Percentiles rank a stretch among this genome's conserved stretches.
phyloP scores from a whole-genome alignment of 2,329 filamentous ascomycete genomes.

The Fusarium newnesense region DNA sequence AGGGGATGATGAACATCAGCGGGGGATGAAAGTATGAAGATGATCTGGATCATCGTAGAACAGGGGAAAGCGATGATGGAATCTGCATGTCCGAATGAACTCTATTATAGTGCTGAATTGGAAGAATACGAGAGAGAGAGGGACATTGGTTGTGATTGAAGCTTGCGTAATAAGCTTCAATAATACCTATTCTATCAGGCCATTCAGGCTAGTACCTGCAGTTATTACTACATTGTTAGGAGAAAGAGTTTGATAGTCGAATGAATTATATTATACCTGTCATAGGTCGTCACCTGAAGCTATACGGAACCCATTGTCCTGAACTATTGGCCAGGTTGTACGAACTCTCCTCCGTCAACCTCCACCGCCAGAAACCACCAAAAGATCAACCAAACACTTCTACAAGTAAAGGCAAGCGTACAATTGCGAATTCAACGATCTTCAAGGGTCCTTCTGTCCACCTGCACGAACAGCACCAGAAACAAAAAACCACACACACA shows the following conservation, averaged over 20 bases:
- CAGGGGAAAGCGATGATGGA: conserved; percentile 17
- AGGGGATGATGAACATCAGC: conserved; percentile 2
- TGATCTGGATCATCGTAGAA: neutral
- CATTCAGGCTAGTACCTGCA: neutral
- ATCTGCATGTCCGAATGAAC: conserved; percentile 11
- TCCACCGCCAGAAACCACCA: conserved; percentile 7
- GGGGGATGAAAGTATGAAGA: neutral
- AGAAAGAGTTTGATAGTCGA: neutral
- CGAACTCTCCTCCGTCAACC: neutral
- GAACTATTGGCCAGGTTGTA: neutral
- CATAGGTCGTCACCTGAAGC: neutral
- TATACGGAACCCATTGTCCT: neutral
- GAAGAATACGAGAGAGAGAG: neutral
- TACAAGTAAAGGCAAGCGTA: neutral
- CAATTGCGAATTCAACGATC: conserved; percentile 14
- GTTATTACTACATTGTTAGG: neutral
- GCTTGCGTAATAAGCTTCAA: neutral
- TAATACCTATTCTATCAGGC: neutral
- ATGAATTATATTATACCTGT: neutral
- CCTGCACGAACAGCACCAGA: conserved; percentile 1
- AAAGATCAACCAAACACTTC: neutral
- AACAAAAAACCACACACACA: neutral
- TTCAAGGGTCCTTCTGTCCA: conserved; percentile 27
- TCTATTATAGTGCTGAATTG: neutral
- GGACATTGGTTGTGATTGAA: neutral